Evolutionary conservation across 2,329 filamentous ascomycete genomes (phyloP), one percentile per base, ranked within the genome.

Genomic region (Stachybotrys echinatus): DNA sequence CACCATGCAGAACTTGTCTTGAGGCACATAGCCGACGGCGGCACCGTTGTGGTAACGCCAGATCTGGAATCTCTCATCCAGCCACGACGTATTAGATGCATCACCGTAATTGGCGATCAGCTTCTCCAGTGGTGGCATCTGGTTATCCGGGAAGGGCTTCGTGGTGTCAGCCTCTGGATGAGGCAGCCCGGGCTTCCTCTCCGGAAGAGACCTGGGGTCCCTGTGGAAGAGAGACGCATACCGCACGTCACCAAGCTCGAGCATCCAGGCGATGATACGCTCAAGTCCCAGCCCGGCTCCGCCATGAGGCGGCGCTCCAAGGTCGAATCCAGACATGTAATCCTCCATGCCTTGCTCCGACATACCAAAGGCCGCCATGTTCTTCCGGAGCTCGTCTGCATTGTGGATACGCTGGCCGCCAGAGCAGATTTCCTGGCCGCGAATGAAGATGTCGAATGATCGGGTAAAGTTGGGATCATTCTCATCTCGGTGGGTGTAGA

Each of bases 91-190:
- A 62, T 95, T 95, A 45, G 90, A 91, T 2, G 92, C 90, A 67
- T 96, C 92, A 54, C 92, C 92, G 59, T 96, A 96, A 68, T 96
- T 96, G 63, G 90, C 90, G 65, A 96, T 91, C 40, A 96, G 83
- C 64, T 95, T 87, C 65, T 92, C 89, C 5, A 96, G 66, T 0
- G 89, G 78, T 47, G 91, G 91, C 48, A 87, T 74, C 46, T 84
- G 76, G 62, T 73, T 76, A 50, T 69, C 75, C 57, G 69, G 57
- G 12, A 69, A 69, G 44, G 65, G 63, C 56, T 72, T 70, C 12
- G 71, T 79, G 0, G 92, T 96, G 63, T 91, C 91, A 6, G 91
- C 88, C 57, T 95, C 89, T 4, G 90, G 89, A 64, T 96, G 91
- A 4, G 89, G 84, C n/a, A 96, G 76, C 49, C 81, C 76, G 12